These are phyloP conservation scores for Phytopythium chamaehyphon DNA, from an alignment of 352 stramenopile species.

Conservation along the genomic window DNA sequence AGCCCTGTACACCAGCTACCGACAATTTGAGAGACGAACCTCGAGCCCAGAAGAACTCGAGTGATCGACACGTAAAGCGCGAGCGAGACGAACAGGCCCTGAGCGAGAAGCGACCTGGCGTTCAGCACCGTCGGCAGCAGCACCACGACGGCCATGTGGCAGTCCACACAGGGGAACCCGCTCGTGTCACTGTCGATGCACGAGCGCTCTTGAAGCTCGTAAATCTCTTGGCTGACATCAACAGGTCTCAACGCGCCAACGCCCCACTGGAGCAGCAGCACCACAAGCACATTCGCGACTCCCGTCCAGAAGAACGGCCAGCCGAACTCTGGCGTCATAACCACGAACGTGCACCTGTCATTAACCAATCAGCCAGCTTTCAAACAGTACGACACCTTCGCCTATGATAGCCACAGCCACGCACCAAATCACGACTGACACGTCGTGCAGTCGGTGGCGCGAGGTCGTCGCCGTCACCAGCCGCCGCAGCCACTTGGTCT, in stretches of 20 bases:
- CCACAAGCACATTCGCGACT: constrained; percentile 46
- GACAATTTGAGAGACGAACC: constrained; percentile 55
- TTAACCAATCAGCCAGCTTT: too few relatives aligned
- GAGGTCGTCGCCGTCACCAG: constrained; percentile 53
- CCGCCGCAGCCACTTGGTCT: constrained; percentile 26
- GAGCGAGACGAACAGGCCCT: constrained; percentile 23
- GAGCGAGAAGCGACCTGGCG: constrained; percentile 22
- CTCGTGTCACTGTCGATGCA: constrained; percentile 42
- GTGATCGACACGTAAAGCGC: constrained; percentile 28
- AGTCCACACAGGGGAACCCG: constrained; percentile 69
- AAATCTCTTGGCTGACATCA: constrained; percentile 38
- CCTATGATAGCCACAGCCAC: not conserved
- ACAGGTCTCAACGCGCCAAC: constrained; percentile 38
- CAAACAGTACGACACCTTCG: too few relatives aligned
- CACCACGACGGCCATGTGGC: constrained; percentile 71
- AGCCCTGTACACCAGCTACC: constrained; percentile 61
- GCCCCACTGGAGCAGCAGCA: constrained; percentile 45
- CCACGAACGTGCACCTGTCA: constrained; percentile 58
- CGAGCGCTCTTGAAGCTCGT: constrained; percentile 13
- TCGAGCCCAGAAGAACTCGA: constrained; percentile 35
- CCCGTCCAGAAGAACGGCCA: constrained; percentile 71
- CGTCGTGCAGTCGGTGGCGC: constrained; percentile 47
- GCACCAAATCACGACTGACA: constrained; percentile 64
- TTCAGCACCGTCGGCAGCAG: constrained; percentile 52
- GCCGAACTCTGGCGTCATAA: constrained; percentile 45